phyloP scores from a whole-genome alignment of 345 rosid species.

The Eucalyptus marginata region DNA sequence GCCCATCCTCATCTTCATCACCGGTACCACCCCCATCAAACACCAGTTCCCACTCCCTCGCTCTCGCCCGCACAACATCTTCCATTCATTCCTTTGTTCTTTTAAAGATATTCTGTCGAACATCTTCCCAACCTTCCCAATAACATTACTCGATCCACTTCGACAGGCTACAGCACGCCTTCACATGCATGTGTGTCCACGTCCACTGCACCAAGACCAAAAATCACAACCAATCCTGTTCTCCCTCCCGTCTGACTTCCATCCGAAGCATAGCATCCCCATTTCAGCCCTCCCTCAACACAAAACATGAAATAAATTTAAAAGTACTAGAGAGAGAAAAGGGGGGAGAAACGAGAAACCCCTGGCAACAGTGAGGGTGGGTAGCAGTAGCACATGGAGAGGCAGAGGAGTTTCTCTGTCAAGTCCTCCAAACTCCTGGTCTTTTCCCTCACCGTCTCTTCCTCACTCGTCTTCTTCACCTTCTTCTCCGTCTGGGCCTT shows the following conservation, averaged over 20 bases:
- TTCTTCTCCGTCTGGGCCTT: slow-evolving; percentile 41
- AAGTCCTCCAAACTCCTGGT: slow-evolving; percentile 50
- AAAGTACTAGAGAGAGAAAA: background rate
- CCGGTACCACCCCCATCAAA: background rate
- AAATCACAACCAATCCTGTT: background rate
- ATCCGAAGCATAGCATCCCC: background rate
- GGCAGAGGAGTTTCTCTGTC: slow-evolving; percentile 64
- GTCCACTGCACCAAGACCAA: background rate
- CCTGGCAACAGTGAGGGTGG: background rate
- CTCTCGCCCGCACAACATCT: background rate
- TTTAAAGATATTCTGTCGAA: background rate
- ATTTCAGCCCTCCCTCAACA: background rate
- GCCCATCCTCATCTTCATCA: background rate
- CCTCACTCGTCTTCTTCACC: slow-evolving; percentile 41
- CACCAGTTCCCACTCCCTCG: background rate
- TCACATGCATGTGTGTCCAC: background rate
- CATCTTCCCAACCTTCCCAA: background rate
- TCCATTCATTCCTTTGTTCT: background rate
- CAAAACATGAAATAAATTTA: background rate
- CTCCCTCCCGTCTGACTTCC: background rate
- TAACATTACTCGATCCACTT: background rate
- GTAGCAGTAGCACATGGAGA: slow-evolving; percentile 36
- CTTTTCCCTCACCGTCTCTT: slow-evolving; percentile 35
- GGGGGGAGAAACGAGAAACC: too few relatives aligned
- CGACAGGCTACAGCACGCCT: background rate